Conservation (phyloP, 345 rosid genomes). For the Excoecaria cochinchinensis region DNA sequence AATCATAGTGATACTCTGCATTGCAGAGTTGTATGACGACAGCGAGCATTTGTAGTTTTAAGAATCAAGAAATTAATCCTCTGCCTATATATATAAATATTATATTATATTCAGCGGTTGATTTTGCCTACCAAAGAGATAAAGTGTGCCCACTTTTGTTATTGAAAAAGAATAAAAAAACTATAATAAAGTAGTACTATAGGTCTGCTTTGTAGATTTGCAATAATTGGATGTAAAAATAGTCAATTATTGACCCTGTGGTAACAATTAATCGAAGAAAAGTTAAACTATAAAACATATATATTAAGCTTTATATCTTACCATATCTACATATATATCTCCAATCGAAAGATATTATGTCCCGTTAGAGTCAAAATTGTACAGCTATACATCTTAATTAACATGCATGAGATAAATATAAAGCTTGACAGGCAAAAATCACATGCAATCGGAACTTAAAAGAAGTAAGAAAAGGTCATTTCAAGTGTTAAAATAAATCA, state of each 20-base stretch:
- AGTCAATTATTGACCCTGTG: not conserved
- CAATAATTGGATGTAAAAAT: too few relatives aligned
- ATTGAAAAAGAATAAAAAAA: not conserved
- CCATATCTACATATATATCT: too few relatives aligned
- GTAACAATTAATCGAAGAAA: too few relatives aligned
- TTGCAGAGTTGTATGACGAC: too few relatives aligned
- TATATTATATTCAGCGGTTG: not conserved
- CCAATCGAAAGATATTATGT: not conserved
- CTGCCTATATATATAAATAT: too few relatives aligned
- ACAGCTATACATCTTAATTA: not conserved
- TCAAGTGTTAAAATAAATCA: slow-evolving; percentile 15
- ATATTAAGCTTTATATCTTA: too few relatives aligned
- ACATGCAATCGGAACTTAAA: not conserved
- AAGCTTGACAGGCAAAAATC: not conserved
- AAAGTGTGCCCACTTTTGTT: not conserved
- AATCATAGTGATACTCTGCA: too few relatives aligned
- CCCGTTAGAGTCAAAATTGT: not conserved
- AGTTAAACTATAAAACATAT: too few relatives aligned
- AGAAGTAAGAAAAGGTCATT: not conserved
- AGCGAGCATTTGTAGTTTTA: too few relatives aligned
- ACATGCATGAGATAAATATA: not conserved
- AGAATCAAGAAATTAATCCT: too few relatives aligned
- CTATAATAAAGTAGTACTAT: not conserved
- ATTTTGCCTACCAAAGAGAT: slow-evolving; percentile 1
- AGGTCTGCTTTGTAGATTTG: too few relatives aligned